phyloP scores from a whole-genome alignment of 257 asterid species.

The Nemophila menziesii region DNA sequence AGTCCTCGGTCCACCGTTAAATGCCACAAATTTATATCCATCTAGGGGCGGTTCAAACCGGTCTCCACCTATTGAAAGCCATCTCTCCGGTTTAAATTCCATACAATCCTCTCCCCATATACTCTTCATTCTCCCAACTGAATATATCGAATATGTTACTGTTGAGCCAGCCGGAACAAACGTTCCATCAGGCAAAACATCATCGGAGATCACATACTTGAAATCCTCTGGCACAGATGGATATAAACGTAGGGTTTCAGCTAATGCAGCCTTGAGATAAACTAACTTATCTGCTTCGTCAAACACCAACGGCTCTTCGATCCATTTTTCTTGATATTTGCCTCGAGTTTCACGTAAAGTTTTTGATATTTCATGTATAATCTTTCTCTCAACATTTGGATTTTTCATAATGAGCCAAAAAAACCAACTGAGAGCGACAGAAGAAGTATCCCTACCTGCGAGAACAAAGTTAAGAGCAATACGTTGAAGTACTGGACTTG shows the following conservation, averaged over 20 bases:
- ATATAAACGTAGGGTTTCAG: slow-evolving; percentile 7
- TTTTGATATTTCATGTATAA: neutral
- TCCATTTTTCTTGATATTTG: neutral
- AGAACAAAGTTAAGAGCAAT: neutral
- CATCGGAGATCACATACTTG: neutral
- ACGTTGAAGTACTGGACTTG: neutral
- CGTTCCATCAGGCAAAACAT: slow-evolving; percentile 5
- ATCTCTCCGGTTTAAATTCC: slow-evolving; percentile 9
- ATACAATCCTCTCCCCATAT: slow-evolving; percentile 11
- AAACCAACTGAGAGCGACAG: slow-evolving; percentile 7
- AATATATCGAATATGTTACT: slow-evolving; percentile 4
- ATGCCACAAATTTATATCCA: slow-evolving; percentile 4
- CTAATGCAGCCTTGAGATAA: slow-evolving; percentile 1
- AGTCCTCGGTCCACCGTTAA: slow-evolving; percentile 8
- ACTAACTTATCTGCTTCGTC: slow-evolving; percentile 6
- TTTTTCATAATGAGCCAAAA: slow-evolving; percentile 5
- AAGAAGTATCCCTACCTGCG: slow-evolving; percentile 5
- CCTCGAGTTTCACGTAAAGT: neutral
- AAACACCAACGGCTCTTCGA: slow-evolving; percentile 1
- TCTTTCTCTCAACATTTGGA: neutral
- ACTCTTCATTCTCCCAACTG: slow-evolving; percentile 5
- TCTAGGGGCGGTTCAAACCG: neutral
- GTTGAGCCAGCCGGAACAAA: slow-evolving; percentile 2
- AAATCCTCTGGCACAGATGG: slow-evolving; percentile 2
- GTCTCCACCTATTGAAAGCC: neutral